These are phyloP conservation scores for Macadamia tetraphylla DNA, from an alignment of 164 flowering plant species.

Conservation along the genomic window DNA sequence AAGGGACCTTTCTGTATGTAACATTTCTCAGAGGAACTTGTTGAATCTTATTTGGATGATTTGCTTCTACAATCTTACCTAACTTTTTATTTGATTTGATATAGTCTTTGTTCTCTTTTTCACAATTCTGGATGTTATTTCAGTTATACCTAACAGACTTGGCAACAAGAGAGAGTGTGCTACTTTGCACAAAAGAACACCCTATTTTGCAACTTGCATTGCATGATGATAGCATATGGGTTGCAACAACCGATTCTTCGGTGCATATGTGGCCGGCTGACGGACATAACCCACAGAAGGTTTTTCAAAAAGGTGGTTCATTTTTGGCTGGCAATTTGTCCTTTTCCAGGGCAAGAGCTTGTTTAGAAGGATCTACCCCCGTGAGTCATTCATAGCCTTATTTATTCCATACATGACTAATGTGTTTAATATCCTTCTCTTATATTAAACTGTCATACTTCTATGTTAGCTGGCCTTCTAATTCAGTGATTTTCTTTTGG, in stretches of 20 bases:
- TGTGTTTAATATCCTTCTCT: too few species aligned
- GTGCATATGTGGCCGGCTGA: conserved; percentile 87
- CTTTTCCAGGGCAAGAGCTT: conserved; percentile 84
- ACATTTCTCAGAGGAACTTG: background rate
- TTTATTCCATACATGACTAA: background rate
- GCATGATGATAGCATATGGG: conserved; percentile 91
- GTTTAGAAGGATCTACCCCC: conserved; percentile 81
- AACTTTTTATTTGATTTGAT: conserved; percentile 3
- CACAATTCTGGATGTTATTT: conserved; percentile 16
- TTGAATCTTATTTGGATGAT: background rate
- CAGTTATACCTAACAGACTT: conserved; percentile 94
- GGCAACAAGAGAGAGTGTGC: conserved; percentile 85
- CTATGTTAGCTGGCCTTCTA: background rate
- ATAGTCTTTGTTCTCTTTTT: background rate
- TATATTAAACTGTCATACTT: too few species aligned
- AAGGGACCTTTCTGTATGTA: conserved; percentile 84
- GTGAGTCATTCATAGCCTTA: conserved; percentile 35
- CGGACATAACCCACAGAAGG: conserved; percentile 66
- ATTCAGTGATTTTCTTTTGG: background rate
- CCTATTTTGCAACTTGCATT: conserved; percentile 76
- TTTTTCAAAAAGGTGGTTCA: conserved; percentile 79
- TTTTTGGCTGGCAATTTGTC: conserved; percentile 93
- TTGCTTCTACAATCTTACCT: background rate
- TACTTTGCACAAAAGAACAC: conserved; percentile 85
- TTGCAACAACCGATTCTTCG: conserved; percentile 88